phyloP scores from a whole-genome alignment of 2,329 filamentous ascomycete species.

The Clarireedia sp. region DNA sequence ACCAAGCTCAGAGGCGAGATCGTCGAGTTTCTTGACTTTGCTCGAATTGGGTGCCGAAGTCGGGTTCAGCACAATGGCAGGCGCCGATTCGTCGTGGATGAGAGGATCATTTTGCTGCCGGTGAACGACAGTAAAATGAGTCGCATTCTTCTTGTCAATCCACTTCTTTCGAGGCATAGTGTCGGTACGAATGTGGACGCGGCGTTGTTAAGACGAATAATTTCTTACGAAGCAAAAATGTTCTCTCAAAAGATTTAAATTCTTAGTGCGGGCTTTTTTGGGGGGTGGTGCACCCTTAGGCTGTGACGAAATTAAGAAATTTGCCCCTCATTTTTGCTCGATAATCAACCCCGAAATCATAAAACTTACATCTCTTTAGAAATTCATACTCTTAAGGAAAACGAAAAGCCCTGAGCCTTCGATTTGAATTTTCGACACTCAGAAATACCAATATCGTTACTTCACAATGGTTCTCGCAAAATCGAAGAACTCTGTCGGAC shows the following conservation, averaged over 20 bases:
- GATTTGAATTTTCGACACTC: not conserved
- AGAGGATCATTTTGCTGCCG: slow-evolving; percentile 95
- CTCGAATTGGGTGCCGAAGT: slow-evolving; percentile 43
- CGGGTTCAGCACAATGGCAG: slow-evolving; percentile 83
- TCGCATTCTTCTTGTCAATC: slow-evolving; percentile 83
- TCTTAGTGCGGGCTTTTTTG: slow-evolving; percentile 11
- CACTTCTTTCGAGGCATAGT: slow-evolving; percentile 29
- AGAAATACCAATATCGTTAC: not conserved
- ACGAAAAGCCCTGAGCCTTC: not conserved
- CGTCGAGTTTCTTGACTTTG: slow-evolving; percentile 60
- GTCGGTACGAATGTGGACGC: slow-evolving; percentile 27
- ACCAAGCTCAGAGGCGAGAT: slow-evolving; percentile 71
- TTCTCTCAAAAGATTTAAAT: slow-evolving; percentile 9
- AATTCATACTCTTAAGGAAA: too few relatives aligned
- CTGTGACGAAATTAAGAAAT: slow-evolving; percentile 5
- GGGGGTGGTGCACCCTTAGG: slow-evolving; percentile 12
- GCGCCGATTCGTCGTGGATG: slow-evolving; percentile 84
- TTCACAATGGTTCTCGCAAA: slow-evolving; percentile 67
- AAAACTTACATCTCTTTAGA: too few relatives aligned
- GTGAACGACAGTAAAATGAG: slow-evolving; percentile 90
- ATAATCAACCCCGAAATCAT: slow-evolving; percentile 13
- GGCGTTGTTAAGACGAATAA: not conserved
- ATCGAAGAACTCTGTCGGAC: slow-evolving; percentile 88
- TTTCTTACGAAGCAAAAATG: not conserved
- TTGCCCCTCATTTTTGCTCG: slow-evolving; percentile 15